Conservation (phyloP, 352 stramenopile species). For the Phytophthora parvispora region DNA sequence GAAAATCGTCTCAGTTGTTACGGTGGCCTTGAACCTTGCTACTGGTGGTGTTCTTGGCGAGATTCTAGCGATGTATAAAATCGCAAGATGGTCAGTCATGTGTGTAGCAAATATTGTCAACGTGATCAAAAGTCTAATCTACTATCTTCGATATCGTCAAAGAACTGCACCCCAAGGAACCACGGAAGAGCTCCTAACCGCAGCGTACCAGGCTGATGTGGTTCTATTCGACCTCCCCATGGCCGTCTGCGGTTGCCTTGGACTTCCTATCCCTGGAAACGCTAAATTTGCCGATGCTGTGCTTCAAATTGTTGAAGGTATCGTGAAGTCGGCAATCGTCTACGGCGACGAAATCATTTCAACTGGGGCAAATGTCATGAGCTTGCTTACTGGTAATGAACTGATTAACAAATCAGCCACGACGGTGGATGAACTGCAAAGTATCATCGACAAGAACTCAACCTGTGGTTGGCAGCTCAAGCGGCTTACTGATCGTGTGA, state of each 20-base stretch:
- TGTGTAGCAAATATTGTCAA: slow-evolving; percentile 22
- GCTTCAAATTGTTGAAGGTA: not conserved
- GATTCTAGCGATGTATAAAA: slow-evolving; percentile 8
- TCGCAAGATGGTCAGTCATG: slow-evolving; percentile 9
- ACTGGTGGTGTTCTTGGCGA: slow-evolving; percentile 39
- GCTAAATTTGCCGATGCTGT: slow-evolving; percentile 5
- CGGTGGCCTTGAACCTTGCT: slow-evolving; percentile 36
- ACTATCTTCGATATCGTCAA: slow-evolving; percentile 32
- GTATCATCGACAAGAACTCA: too few relatives aligned
- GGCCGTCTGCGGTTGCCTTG: slow-evolving; percentile 7
- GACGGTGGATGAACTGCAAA: too few relatives aligned
- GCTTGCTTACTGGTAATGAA: not conserved
- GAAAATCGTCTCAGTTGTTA: slow-evolving; percentile 40
- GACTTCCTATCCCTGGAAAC: not conserved
- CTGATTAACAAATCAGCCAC: too few relatives aligned
- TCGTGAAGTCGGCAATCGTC: slow-evolving; percentile 11
- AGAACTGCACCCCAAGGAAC: slow-evolving; percentile 5
- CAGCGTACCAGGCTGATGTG: slow-evolving; percentile 19
- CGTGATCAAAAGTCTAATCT: slow-evolving; percentile 4
- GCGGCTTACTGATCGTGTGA: too few relatives aligned
- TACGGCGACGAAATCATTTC: slow-evolving; percentile 10
- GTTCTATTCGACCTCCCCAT: slow-evolving; percentile 38
- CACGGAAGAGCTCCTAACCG: slow-evolving; percentile 11
- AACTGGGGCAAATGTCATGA: not conserved
- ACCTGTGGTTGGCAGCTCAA: too few relatives aligned